Base-by-base conservation (phyloP, 1,139 yeast species). In the Meyerozyma smithsonii region DNA sequence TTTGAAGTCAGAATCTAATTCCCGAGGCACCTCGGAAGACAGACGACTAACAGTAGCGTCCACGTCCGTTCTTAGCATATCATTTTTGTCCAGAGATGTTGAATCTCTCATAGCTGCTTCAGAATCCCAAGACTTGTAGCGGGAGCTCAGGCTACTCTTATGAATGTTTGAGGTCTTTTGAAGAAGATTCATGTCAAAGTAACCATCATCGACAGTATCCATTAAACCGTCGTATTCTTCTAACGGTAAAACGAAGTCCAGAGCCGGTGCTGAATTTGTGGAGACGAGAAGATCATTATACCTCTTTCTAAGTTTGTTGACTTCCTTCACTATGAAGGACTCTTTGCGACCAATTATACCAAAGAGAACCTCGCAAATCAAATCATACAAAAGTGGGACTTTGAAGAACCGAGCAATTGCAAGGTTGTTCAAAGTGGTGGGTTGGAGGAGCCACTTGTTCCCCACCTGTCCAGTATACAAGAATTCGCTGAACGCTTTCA, bases 401-500 rank as follows among this genome's bases (percentile, higher is more conserved):
- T 79, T 79, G 52, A 78, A 82, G 44, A 77, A 71, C 48, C 81
- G 80, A 2, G 88, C 74, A 49, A 82, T 69, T 21, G 79, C 60
- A 48, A 84, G 65, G 39, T 80, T 69, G 47, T 84, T 89, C 41
- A 82, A 66, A 0, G 85, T 74, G 0, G 85, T 80, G 0, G 90
- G 90, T 2, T 75, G 66, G 26, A 84, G 59, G 11, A 72, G 60
- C 90, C 90, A 84, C 49, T 77, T 81, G 43, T 81, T 79, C 25
- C 87, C 88, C 25, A 84, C 76, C 58, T 84, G 89, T 1, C 92
- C 94, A 6, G 90, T 84, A 52, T 81, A 83, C 44, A 84, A 66
- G 56, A 79, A 84, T 51, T 84, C 92, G 34, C 84, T 68, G 49
- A 84, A 76, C 1, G 87, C 88, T 42, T 69, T 71, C 8, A 84